Evolutionary conservation across 2,329 filamentous ascomycete species (phyloP).

Genomic region (Stemphylium lycopersici): DNA sequence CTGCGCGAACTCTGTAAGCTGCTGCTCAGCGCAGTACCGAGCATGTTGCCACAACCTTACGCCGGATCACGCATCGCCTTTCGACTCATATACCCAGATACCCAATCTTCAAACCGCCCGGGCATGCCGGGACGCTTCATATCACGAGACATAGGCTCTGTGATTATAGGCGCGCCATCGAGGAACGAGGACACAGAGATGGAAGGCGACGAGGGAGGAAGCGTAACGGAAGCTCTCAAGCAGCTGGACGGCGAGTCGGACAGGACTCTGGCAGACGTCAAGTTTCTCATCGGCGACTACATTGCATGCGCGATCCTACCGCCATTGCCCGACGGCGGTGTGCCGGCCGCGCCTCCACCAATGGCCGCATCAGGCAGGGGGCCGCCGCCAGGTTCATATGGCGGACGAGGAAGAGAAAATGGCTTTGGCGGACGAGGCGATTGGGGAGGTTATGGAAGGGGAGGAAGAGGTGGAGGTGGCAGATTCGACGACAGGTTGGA

Average conservation of each 20-base stretch:
- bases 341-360: slow-evolving; percentile 66
- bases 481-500: slow-evolving; percentile 35
- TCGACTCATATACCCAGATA: slow-evolving; percentile 83
- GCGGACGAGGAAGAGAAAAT: slow-evolving; percentile 38
- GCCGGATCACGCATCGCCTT: slow-evolving; percentile 87
- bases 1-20: slow-evolving; percentile 81
- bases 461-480: slow-evolving; percentile 47
- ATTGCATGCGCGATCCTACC: slow-evolving; percentile 82
- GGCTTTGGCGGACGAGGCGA: slow-evolving; percentile 44
- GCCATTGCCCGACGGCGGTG: slow-evolving; percentile 73
- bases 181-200: slow-evolving; percentile 26
- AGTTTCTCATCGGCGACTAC: slow-evolving; percentile 89
- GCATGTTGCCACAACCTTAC: slow-evolving; percentile 72
- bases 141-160: slow-evolving; percentile 80
- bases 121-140: slow-evolving; percentile 67
- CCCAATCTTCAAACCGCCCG: slow-evolving; percentile 54
- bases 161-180: slow-evolving; percentile 67
- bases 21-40: slow-evolving; percentile 71
- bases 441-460: slow-evolving; percentile 35
- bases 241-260: slow-evolving; percentile 65
- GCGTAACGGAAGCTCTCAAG: slow-evolving; percentile 44
- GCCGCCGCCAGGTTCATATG: slow-evolving; percentile 35
- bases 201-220: slow-evolving; percentile 17
- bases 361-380: slow-evolving; percentile 43
- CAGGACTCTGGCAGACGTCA: slow-evolving; percentile 76